phyloP scores from a whole-genome alignment of 768 basidiomycete species.

The Mrakia gelida region DNA sequence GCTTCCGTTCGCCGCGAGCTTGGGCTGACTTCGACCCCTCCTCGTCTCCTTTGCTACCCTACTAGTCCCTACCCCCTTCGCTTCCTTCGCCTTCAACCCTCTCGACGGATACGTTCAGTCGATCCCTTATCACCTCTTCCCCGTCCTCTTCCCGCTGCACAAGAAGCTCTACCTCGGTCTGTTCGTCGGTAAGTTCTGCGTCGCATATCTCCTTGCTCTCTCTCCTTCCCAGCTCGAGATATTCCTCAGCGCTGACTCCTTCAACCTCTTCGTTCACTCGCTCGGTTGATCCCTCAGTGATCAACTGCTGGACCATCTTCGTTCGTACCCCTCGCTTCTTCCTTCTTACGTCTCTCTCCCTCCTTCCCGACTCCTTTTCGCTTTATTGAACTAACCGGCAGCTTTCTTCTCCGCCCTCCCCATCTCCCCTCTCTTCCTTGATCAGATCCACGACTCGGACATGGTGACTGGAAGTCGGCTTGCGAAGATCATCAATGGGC shows the following conservation, averaged over 20 bases:
- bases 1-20: background rate
- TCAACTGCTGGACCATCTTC: background rate
- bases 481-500: slow-evolving; percentile 68
- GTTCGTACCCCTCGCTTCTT: background rate
- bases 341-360: background rate
- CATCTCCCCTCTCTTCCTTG: background rate
- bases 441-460: slow-evolving; percentile 55
- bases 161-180: slow-evolving; percentile 72
- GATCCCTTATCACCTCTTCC: slow-evolving; percentile 87
- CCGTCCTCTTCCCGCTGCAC: slow-evolving; percentile 85
- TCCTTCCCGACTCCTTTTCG: background rate
- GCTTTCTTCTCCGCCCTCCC: too few relatives aligned
- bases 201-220: background rate
- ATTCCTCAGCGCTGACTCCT: too few relatives aligned
- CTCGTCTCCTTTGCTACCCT: too few relatives aligned
- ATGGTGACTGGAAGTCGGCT: slow-evolving; percentile 64
- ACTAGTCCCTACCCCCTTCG: slow-evolving; percentile 91
- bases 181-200: slow-evolving; percentile 53
- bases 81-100: slow-evolving; percentile 96
- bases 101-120: slow-evolving; percentile 92
- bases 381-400: too few relatives aligned
- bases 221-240: background rate
- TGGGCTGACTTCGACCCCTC: too few relatives aligned
- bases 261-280: background rate
- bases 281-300: background rate